Evolutionary conservation across 306 rosid genomes (phyloP), one percentile per base, ranked within the genome.

Genomic region (Prunus mongolica): DNA sequence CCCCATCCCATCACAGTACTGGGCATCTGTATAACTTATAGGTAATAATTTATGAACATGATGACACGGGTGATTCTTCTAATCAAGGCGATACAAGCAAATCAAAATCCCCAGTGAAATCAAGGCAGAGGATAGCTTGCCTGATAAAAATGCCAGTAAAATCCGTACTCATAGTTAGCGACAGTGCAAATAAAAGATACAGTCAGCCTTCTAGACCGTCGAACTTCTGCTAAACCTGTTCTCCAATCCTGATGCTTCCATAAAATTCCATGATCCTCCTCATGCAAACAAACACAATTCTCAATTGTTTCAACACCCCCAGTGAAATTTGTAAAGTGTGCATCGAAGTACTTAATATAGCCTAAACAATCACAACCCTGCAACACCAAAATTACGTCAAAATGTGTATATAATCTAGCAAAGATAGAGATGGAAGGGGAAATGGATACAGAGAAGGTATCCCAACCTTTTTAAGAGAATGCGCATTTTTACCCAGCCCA

Each of bases 191-290:
- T 57, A 63, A 86, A 91, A 49, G 96, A 91, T 58, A 89, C 96
- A 1, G 91, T 84, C 56, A 91, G 83, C 91, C 96, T 87, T 79
- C 96, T 84, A 9, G 97, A 89, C 25, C 93, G 84, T 34, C 97
- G 88, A 74, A 91, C 97, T 82, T 91, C 97, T 50, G 93, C 93
- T 69, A 89, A 77, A 68, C 97, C 89, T 60, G 93, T 81, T 84
- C 93, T 89, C 97, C 97, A 91, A 83, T 91, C 97, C 83, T 91
- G 97, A 83, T 91, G 97, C 78, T 91, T 91, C 97, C 97, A 91
- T 66, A 91, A 65, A 27, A 89, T 89, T 62, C 97, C 97, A 72
- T 89, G 94, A 75, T 91, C 94, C 82, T 91, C 97, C 82, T 91
- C 97, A 41, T 91, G 97, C 82, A 91, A 65, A 78, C 97, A 91